phyloP scores from a whole-genome alignment of 106 monocot genomes.

The Acanthochlamys bracteata region DNA sequence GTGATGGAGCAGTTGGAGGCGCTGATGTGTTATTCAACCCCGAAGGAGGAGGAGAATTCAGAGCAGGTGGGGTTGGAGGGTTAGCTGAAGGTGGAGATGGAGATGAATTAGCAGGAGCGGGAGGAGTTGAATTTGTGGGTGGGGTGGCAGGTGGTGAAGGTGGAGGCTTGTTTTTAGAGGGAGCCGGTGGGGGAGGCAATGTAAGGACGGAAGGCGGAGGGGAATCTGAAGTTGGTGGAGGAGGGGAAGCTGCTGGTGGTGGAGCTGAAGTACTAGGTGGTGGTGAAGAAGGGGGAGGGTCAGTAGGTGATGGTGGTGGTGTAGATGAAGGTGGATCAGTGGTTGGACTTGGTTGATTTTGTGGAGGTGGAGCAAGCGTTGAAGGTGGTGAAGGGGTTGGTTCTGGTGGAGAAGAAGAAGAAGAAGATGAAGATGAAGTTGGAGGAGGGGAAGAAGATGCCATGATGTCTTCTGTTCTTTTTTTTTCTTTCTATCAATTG shows the following conservation, averaged over 20 bases:
- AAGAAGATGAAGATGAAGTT: too few species aligned
- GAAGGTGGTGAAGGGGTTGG: too few species aligned
- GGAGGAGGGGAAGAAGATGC: too few species aligned
- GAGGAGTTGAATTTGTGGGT: neutral
- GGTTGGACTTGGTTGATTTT: neutral
- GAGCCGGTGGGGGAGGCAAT: neutral
- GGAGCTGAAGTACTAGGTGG: neutral
- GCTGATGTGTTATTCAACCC: neutral
- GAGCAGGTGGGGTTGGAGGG: neutral
- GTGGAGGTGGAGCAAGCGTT: too few species aligned
- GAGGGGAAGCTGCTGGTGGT: neutral
- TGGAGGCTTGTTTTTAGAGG: neutral
- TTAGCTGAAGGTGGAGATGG: neutral
- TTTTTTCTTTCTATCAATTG: too few species aligned
- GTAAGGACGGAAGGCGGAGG: neutral
- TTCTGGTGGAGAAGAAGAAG: too few species aligned
- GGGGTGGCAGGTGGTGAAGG: neutral
- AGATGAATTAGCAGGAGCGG: neutral
- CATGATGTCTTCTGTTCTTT: too few species aligned
- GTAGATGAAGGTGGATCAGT: neutral
- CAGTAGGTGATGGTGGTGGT: neutral
- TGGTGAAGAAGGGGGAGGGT: neutral
- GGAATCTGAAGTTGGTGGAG: neutral
- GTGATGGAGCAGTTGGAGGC: conserved; percentile 9
- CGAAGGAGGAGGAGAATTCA: conserved; percentile 7